Conservation (phyloP, 78 protist species). For the Dictyostelium discoideum region DNA sequence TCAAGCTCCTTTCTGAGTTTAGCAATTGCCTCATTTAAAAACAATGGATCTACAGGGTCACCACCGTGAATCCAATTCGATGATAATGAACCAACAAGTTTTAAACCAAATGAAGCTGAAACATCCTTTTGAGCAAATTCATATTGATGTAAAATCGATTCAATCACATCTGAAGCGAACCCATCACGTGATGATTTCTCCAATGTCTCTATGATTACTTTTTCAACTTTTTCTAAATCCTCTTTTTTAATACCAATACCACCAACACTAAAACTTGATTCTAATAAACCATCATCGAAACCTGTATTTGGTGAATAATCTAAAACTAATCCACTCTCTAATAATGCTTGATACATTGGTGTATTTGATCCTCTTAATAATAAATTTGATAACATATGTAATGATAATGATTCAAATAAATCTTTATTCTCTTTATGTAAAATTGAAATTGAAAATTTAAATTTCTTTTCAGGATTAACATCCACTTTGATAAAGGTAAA, state of each 20-base stretch:
- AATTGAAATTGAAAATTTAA: conserved; percentile 27
- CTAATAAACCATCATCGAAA: conserved; percentile 33
- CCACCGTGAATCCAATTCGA: conserved; percentile 72
- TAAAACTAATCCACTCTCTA: conserved; percentile 46
- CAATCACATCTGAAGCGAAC: conserved; percentile 21
- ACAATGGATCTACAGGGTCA: conserved; percentile 51
- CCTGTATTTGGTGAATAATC: conserved; percentile 78
- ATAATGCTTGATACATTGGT: conserved; percentile 76
- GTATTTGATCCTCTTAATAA: conserved; percentile 59
- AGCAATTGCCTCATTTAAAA: conserved; percentile 15
- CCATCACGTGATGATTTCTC: conserved; percentile 28
- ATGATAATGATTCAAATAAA: conserved; percentile 16
- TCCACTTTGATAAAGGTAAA: conserved; percentile 57
- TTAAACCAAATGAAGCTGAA: conserved; percentile 47
- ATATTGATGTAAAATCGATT: conserved; percentile 78
- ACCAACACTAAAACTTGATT: conserved; percentile 39
- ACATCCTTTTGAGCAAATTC: conserved; percentile 81
- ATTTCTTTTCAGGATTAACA: conserved; percentile 46
- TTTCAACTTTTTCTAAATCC: conserved; percentile 57
- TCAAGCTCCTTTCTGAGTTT: conserved; percentile 32
- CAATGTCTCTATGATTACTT: conserved; percentile 31
- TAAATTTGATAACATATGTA: conserved; percentile 27
- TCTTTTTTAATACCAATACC: conserved; percentile 59
- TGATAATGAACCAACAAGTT: conserved; percentile 31
- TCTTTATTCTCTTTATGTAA: conserved; percentile 30